These are phyloP conservation scores for Kuraishia hungarica DNA, from an alignment of 805 yeast genomes.

Conservation along the genomic window DNA sequence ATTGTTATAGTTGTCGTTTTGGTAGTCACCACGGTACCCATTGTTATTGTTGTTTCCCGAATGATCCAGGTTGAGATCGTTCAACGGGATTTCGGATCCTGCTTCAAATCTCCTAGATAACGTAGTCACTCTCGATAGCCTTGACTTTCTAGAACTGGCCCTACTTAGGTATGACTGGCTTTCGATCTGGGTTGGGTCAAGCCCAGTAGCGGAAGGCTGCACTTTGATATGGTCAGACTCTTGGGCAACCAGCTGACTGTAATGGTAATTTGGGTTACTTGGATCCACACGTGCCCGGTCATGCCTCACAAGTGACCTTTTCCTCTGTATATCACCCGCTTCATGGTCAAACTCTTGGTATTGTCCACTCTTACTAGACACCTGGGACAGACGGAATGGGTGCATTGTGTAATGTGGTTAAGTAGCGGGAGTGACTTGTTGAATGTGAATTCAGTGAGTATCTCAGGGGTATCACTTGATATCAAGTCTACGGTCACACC, in stretches of 20 bases:
- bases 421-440: not conserved
- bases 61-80: not conserved
- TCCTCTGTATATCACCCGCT: conserved; percentile 21
- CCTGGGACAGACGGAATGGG: not conserved
- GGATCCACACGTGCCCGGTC: conserved; percentile 48
- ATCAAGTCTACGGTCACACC: no score
- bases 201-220: conserved; percentile 66
- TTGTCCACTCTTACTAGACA: not conserved
- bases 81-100: conserved; percentile 1
- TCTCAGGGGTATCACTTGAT: no score
- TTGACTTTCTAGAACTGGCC: not conserved
- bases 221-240: conserved; percentile 54
- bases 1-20: conserved; percentile 1
- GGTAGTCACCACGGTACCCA: not conserved
- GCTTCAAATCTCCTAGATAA: not conserved
- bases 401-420: not conserved
- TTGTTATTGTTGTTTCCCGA: not conserved
- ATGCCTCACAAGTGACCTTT: conserved; percentile 73
- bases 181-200: conserved; percentile 38
- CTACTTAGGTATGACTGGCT: not conserved
- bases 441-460: no score
- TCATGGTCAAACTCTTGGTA: conserved; percentile 1
- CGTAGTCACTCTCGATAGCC: not conserved
- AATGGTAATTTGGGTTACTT: conserved; percentile 45
- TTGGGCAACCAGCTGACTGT: conserved; percentile 63